A percentile compares a stretch with the other conserved stretches of the same genome.
Evolutionary conservation across 1,284 basidiomycete species (phyloP).

Genomic region (Athelia psychrophila): DNA sequence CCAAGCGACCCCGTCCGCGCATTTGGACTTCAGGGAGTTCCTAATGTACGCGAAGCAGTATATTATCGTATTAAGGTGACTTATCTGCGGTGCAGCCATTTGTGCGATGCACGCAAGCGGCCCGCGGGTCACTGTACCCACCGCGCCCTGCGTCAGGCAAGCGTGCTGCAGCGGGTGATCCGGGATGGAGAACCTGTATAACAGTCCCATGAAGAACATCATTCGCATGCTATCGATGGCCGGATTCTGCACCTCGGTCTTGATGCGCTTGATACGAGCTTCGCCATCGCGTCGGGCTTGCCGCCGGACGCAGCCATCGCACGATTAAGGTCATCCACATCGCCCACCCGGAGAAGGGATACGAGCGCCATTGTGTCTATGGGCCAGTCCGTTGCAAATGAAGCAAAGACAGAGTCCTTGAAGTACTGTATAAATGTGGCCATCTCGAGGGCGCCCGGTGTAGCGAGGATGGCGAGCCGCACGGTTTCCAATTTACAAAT

Average conservation of each 20-base stretch:
- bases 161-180: conserved; percentile 28
- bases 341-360: conserved; percentile 21
- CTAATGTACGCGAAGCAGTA: conserved; percentile 28
- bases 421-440: conserved; percentile 30
- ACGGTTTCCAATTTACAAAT: too few relatives aligned
- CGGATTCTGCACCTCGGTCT: conserved; percentile 17
- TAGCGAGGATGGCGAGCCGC: conserved; percentile 25
- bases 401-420: conserved; percentile 23
- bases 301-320: conserved; percentile 23
- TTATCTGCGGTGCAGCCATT: conserved; percentile 15
- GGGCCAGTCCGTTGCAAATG: conserved; percentile 21
- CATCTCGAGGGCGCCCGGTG: conserved; percentile 29
- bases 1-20: conserved; percentile 37
- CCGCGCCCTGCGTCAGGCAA: conserved; percentile 28
- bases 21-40: conserved; percentile 34
- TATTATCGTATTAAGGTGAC: conserved; percentile 24
- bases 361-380: conserved; percentile 27
- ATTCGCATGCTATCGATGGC: conserved; percentile 14
- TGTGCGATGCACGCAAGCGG: conserved; percentile 23
- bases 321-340: conserved; percentile 21
- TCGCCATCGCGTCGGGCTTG: conserved; percentile 24
- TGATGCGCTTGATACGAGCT: conserved; percentile 26
- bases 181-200: conserved; percentile 26
- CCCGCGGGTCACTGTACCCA: conserved; percentile 26
- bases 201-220: conserved; percentile 27